Evolutionary conservation across 176 grass and related monocot genomes (phyloP), one percentile per base, ranked within the genome.

Genomic region (Poa annua): DNA sequence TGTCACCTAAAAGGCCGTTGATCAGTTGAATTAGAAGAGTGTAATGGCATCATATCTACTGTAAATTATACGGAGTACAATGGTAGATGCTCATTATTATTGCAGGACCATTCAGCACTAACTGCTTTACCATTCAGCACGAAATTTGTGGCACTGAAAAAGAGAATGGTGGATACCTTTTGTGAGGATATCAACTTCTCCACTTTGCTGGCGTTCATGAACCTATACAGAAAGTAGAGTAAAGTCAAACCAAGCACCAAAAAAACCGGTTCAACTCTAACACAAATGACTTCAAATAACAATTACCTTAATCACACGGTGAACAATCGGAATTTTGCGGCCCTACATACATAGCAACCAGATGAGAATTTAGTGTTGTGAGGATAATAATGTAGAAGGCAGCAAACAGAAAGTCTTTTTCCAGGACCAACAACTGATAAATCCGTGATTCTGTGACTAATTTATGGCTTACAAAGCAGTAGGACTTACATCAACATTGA

Each of bases 251-350:
- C 71, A 25, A 81, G 70, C 35, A 56, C 3, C 4, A 65, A 55
- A 17, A 36, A 5, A 51, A 44, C n/a, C n/a, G 1, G 7, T 26
- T 17, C 24, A 61, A 3, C 13, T 42, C 0, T 57, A 55, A 55
- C 38, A 71, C 11, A 71, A 42, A n/a, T 59, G 55, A 80, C 72
- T 36, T 17, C 1, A 19, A 59, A 79, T 74, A 17, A 4, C 66
- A 59, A 25, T 79, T 79, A 94, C 94, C 94, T 94, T 88, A 65
- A 97, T 97, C 70, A 97, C 94, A 68, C 94, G 94, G 85, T 97
- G 94, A 71, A 97, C 94, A 50, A 97, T 97, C 79, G 94, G 94
- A 80, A 97, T 97, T 53, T 83, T 68, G 19, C 94, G 92, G 21
- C 84, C 94, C 94, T 97, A 42, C 60, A 86, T 50, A 71, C 12